Evolutionary conservation across 2,329 filamentous ascomycete species (phyloP).

Genomic region (Curvularia sp.): DNA sequence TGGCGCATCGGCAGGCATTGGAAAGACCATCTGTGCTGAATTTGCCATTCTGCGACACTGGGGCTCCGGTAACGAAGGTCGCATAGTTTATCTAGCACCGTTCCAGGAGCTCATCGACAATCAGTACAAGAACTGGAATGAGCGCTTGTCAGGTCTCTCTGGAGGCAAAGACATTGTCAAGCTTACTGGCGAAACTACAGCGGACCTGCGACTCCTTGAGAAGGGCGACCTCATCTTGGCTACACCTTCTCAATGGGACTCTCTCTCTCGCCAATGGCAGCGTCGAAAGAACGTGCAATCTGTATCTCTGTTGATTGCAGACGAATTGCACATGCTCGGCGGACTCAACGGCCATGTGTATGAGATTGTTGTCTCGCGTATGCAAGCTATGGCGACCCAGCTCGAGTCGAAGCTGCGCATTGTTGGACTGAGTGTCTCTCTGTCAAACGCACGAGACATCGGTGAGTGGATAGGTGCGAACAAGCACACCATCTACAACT

Average conservation of each 20-base stretch:
- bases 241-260: slow-evolving; percentile 94
- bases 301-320: slow-evolving; percentile 89
- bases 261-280: slow-evolving; percentile 94
- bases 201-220: slow-evolving; percentile 87
- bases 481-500: slow-evolving; percentile 99
- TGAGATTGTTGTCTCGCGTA: slow-evolving; percentile 95
- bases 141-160: slow-evolving; percentile 72
- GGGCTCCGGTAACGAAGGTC: slow-evolving; percentile 73
- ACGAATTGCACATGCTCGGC: slow-evolving; percentile 92
- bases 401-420: slow-evolving; percentile 86
- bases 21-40: slow-evolving; percentile 96
- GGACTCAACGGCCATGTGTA: slow-evolving; percentile 88
- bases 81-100: slow-evolving; percentile 91
- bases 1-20: slow-evolving; percentile 90
- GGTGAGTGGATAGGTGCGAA: slow-evolving; percentile 98
- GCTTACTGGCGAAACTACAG: slow-evolving; percentile 89
- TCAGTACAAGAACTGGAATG: slow-evolving; percentile 83
- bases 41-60: slow-evolving; percentile 91
- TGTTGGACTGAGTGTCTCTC: slow-evolving; percentile 85
- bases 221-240: slow-evolving; percentile 88
- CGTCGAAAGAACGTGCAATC: slow-evolving; percentile 93
- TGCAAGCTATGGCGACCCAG: slow-evolving; percentile 94
- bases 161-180: slow-evolving; percentile 92
- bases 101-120: slow-evolving; percentile 92
- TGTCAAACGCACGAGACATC: slow-evolving; percentile 91